Evolutionary conservation across 768 basidiomycete species (phyloP).

Genomic region (Tricholoma hemisulphureum): DNA sequence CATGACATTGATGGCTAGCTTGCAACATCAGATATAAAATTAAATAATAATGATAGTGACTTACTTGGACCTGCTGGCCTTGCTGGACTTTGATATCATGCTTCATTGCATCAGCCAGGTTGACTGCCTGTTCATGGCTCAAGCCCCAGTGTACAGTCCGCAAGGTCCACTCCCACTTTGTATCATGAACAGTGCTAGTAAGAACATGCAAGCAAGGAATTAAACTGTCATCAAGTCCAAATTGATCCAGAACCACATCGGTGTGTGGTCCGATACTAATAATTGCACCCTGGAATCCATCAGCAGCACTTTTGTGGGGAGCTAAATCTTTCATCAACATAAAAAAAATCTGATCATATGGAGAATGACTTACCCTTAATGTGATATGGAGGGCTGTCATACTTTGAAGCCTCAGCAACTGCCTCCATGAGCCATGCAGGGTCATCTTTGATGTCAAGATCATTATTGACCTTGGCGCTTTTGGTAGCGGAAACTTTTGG

Average conservation of each 20-base stretch:
- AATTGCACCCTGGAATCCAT: slow-evolving; percentile 1
- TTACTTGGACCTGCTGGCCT: not conserved
- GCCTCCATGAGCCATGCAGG: too few relatives aligned
- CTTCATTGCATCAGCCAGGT: slow-evolving; percentile 3
- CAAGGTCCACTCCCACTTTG: slow-evolving; percentile 1
- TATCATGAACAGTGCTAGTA: not conserved
- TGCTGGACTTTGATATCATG: not conserved
- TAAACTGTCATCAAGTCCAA: not conserved
- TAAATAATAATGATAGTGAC: not conserved
- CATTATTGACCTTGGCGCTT: too few relatives aligned
- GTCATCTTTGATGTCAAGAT: too few relatives aligned
- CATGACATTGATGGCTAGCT: not conserved
- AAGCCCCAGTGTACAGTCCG: slow-evolving; percentile 5
- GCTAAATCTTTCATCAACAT: not conserved
- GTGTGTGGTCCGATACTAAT: slow-evolving; percentile 3
- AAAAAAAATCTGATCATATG: not conserved
- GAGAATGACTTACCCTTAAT: not conserved
- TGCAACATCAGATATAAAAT: not conserved
- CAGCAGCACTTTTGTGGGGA: not conserved
- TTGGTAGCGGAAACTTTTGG: not conserved
- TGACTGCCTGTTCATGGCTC: slow-evolving; percentile 3
- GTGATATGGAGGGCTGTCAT: too few relatives aligned
- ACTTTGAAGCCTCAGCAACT: too few relatives aligned
- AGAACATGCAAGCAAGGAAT: not conserved
- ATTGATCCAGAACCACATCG: slow-evolving; percentile 2